Evolutionary conservation across 495 filamentous ascomycete genomes (phyloP), one percentile per base, ranked within the genome.

Genomic region (Thermothielavioides terrestris): DNA sequence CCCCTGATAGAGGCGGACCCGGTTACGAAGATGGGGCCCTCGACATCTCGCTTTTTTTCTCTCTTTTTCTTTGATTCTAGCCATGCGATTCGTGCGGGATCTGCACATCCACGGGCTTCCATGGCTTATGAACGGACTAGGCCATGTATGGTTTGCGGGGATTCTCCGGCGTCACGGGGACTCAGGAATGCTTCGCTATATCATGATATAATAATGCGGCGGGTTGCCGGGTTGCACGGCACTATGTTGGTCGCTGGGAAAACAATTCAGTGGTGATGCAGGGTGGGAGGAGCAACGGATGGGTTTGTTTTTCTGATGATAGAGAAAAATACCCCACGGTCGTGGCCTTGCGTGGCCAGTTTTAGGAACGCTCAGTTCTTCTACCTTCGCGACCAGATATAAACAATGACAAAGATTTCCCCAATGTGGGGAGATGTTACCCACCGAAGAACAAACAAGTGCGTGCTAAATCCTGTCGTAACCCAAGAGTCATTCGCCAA

Each of bases 311-410:
- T 32, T 26, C 26, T 34, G 4, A 42, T 35, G 36, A 34, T 49
- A 49, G 46, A 49, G 27, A 30, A 28, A n/a, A 49, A 49, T 49
- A 49, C 46, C 46, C 46, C 46, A 15, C n/a, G n/a, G n/a, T n/a
- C n/a, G n/a, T n/a, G n/a, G n/a, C n/a, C n/a, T n/a, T n/a, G n/a
- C n/a, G n/a, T n/a, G n/a, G n/a, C n/a, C n/a, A n/a, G n/a, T n/a
- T n/a, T n/a, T n/a, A n/a, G n/a, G n/a, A n/a, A n/a, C n/a, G n/a
- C n/a, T n/a, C n/a, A n/a, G n/a, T n/a, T n/a, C n/a, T n/a, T n/a
- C n/a, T n/a, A n/a, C n/a, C n/a, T n/a, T n/a, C n/a, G n/a, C n/a
- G n/a, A n/a, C n/a, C n/a, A n/a, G 14, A n/a, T 21, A 31, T n/a
- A 14, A 14, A 5, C n/a, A 20, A 9, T 17, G 42, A 44, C 26